These are phyloP conservation scores for Apiospora phragmitis DNA, from an alignment of 2,329 filamentous ascomycete genomes.

Conservation along the genomic window DNA sequence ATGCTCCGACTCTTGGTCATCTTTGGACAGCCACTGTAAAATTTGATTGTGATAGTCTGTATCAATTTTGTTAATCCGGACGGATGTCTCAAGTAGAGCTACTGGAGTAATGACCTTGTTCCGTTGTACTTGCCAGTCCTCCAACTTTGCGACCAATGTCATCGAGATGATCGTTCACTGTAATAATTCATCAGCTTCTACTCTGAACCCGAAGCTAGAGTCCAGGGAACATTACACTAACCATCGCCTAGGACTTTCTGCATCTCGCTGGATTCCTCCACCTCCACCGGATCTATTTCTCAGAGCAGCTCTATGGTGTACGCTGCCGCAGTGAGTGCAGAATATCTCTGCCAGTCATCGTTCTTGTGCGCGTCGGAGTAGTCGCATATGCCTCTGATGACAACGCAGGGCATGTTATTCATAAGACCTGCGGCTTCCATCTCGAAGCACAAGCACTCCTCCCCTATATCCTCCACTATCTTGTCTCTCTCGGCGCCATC, in stretches of 20 bases:
- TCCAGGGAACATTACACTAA: neutral
- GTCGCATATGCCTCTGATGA: conserved; percentile 34
- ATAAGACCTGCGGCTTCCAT: conserved; percentile 33
- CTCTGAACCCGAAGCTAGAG: neutral
- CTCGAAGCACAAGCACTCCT: conserved; percentile 28
- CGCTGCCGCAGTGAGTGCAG: conserved; percentile 26
- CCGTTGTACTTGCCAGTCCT: too few species aligned
- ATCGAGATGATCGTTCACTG: neutral
- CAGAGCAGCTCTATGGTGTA: conserved; percentile 22
- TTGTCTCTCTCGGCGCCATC: conserved; percentile 14
- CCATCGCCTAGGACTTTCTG: neutral
- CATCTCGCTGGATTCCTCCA: neutral
- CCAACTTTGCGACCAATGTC: too few species aligned
- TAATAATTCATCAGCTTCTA: neutral
- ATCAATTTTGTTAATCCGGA: neutral
- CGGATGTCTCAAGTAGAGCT: too few species aligned
- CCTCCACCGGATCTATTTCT: neutral
- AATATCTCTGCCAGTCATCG: conserved; percentile 25
- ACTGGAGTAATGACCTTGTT: too few species aligned
- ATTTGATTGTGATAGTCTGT: neutral
- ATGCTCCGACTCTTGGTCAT: neutral
- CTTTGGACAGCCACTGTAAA: neutral
- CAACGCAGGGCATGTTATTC: conserved; percentile 30
- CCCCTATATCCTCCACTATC: conserved; percentile 10
- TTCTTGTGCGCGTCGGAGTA: conserved; percentile 32